phyloP scores from a whole-genome alignment of 176 grass and related monocot species.

The Calamus simplicifolius region DNA sequence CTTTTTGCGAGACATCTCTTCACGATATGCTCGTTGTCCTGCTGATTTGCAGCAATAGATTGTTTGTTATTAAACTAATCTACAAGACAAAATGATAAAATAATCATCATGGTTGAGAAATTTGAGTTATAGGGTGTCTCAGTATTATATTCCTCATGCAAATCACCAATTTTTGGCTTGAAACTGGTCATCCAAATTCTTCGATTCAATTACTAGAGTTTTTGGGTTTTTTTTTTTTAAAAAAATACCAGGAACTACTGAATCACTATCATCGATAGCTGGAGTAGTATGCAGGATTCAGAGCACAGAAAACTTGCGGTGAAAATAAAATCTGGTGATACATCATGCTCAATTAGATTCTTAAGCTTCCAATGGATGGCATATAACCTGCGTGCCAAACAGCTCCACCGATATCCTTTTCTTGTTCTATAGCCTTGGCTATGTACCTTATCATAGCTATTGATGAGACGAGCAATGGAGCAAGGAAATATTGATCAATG shows the following conservation, averaged over 20 bases:
- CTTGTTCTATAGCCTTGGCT: neutral
- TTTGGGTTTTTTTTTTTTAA: slow-evolving; percentile 13
- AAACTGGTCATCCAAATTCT: slow-evolving; percentile 43
- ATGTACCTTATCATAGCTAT: too few relatives aligned
- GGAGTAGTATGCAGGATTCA: too few relatives aligned
- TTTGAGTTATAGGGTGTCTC: slow-evolving; percentile 16
- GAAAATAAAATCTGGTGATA: slow-evolving; percentile 59
- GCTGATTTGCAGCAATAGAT: neutral
- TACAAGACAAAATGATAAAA: neutral
- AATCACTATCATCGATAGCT: too few relatives aligned
- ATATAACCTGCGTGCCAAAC: slow-evolving; percentile 29
- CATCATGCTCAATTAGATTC: slow-evolving; percentile 54
- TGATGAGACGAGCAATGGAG: too few relatives aligned
- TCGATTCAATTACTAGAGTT: slow-evolving; percentile 42
- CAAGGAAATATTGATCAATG: too few relatives aligned
- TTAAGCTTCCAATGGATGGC: slow-evolving; percentile 39
- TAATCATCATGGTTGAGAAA: neutral
- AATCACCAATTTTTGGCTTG: slow-evolving; percentile 31
- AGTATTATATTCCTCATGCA: slow-evolving; percentile 19
- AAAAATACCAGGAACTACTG: too few relatives aligned
- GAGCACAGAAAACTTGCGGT: slow-evolving; percentile 14
- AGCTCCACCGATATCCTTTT: slow-evolving; percentile 1
- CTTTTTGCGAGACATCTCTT: slow-evolving; percentile 22
- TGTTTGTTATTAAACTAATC: neutral
- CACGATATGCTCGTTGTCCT: too few relatives aligned